Evolutionary conservation across 331 rosid species (phyloP).

Genomic region (Spiraea crenata): DNA sequence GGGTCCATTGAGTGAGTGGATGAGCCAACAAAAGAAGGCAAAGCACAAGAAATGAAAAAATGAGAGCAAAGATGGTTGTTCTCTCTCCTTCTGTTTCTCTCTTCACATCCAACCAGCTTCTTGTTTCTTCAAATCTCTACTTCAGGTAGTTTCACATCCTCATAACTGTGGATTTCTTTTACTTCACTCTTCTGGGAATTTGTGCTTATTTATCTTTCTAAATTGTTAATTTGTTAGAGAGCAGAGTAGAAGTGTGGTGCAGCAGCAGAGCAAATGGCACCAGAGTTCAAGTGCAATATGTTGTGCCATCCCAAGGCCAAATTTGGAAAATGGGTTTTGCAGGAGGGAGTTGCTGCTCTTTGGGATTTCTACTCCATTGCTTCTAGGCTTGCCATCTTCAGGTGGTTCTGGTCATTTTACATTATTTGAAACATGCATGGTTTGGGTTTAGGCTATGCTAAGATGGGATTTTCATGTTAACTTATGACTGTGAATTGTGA

Average conservation of each 20-base stretch:
- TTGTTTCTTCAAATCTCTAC: slow-evolving; percentile 34
- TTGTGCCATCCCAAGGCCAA: slow-evolving; percentile 35
- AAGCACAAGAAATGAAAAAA: slow-evolving; percentile 1
- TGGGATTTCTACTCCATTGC: slow-evolving; percentile 53
- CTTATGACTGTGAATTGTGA: no score
- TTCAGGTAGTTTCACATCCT: slow-evolving; percentile 37
- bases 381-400: slow-evolving; percentile 40
- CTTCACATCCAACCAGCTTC: slow-evolving; percentile 25
- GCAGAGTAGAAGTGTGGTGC: slow-evolving; percentile 27
- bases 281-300: slow-evolving; percentile 25
- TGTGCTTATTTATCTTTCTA: background rate
- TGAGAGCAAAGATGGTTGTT: slow-evolving; percentile 41
- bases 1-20: slow-evolving; percentile 21
- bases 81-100: slow-evolving; percentile 49
- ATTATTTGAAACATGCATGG: background rate
- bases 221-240: slow-evolving; percentile 20
- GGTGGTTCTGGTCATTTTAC: slow-evolving; percentile 26
- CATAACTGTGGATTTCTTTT: background rate
- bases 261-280: slow-evolving; percentile 31
- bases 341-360: slow-evolving; percentile 65
- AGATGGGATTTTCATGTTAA: no score
- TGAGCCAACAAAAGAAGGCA: slow-evolving; percentile 20
- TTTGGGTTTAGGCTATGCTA: background rate
- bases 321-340: slow-evolving; percentile 36
- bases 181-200: background rate